These are phyloP conservation scores for Emmonsiellopsis sp. DNA, from an alignment of 2,329 filamentous ascomycete genomes.

Conservation along the genomic window DNA sequence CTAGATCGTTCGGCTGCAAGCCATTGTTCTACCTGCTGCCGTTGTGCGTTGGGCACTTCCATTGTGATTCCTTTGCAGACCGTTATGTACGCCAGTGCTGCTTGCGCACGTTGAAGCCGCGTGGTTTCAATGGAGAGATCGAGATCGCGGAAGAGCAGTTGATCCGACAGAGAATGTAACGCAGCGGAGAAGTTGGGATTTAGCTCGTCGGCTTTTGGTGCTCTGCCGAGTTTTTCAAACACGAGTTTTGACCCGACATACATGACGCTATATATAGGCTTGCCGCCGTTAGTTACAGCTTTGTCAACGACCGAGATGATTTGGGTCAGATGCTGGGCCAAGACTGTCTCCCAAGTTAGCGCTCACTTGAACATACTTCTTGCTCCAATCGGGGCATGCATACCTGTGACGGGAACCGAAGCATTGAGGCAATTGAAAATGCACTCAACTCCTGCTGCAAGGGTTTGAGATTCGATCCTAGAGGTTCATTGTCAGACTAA, in stretches of 20 bases:
- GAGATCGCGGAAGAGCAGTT: conserved; percentile 23
- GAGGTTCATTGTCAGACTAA: background rate
- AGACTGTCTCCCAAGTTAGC: conserved; percentile 12
- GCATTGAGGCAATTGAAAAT: conserved; percentile 30
- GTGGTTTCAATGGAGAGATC: conserved; percentile 27
- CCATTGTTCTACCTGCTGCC: conserved; percentile 23
- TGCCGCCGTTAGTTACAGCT: conserved; percentile 23
- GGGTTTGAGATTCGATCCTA: conserved; percentile 24
- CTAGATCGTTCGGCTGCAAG: conserved; percentile 30
- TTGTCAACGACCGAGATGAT: conserved; percentile 20
- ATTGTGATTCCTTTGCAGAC: conserved; percentile 16
- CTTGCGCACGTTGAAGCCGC: conserved; percentile 29
- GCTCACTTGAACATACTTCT: conserved; percentile 17
- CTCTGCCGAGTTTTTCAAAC: conserved; percentile 21
- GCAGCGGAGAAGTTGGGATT: conserved; percentile 16
- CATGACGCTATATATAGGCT: conserved; percentile 24
- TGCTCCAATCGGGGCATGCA: conserved; percentile 4
- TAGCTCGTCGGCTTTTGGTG: conserved; percentile 10
- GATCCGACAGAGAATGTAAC: conserved; percentile 19
- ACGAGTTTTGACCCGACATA: conserved; percentile 27
- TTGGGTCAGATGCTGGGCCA: conserved; percentile 22
- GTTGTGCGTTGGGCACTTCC: conserved; percentile 15
- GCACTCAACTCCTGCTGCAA: conserved; percentile 30
- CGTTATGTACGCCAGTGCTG: conserved; percentile 23
- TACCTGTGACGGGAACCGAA: conserved; percentile 10